A percentile compares a stretch with the other conserved stretches of the same genome.
These are phyloP conservation scores for Xylariaceae sp. DNA, from an alignment of 2,329 filamentous ascomycete species.

Conservation along the genomic window DNA sequence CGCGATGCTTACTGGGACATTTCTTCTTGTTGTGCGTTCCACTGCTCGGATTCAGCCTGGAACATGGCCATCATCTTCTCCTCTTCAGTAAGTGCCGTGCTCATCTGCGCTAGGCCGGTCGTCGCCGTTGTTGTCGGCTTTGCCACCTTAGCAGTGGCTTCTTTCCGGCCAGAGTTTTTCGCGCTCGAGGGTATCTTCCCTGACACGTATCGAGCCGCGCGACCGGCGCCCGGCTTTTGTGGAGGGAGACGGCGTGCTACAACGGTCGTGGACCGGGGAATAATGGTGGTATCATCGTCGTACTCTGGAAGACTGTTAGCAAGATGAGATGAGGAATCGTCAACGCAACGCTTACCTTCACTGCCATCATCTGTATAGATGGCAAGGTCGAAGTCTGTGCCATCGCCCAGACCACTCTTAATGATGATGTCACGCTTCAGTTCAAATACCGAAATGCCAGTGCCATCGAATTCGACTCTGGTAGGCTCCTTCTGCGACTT, in stretches of 20 bases:
- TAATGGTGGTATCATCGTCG: slow-evolving; percentile 96
- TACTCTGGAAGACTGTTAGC: slow-evolving; percentile 61
- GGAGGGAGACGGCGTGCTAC: slow-evolving; percentile 84
- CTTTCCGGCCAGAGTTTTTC: slow-evolving; percentile 70
- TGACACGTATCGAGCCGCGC: slow-evolving; percentile 90
- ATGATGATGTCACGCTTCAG: slow-evolving; percentile 98
- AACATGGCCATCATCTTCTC: slow-evolving; percentile 93
- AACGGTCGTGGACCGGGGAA: slow-evolving; percentile 89
- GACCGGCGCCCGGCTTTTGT: slow-evolving; percentile 76
- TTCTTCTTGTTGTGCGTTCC: slow-evolving; percentile 88
- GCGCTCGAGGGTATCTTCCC: slow-evolving; percentile 91
- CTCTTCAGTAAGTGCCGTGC: slow-evolving; percentile 81
- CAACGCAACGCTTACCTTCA: slow-evolving; percentile 63
- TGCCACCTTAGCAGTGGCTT: slow-evolving; percentile 55
- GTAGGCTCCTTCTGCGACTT: slow-evolving; percentile 96
- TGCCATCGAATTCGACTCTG: slow-evolving; percentile 93
- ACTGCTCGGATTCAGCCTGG: slow-evolving; percentile 82
- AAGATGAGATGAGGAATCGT: background rate
- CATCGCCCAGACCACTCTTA: slow-evolving; percentile 89
- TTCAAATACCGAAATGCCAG: slow-evolving; percentile 96
- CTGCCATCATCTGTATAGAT: slow-evolving; percentile 90
- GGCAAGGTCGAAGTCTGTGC: slow-evolving; percentile 90
- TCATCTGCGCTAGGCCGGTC: slow-evolving; percentile 61
- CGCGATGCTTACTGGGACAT: slow-evolving; percentile 68
- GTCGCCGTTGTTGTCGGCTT: slow-evolving; percentile 55